These are phyloP conservation scores for Hibiscus mutabilis DNA, from an alignment of 345 rosid species.

Conservation along the genomic window DNA sequence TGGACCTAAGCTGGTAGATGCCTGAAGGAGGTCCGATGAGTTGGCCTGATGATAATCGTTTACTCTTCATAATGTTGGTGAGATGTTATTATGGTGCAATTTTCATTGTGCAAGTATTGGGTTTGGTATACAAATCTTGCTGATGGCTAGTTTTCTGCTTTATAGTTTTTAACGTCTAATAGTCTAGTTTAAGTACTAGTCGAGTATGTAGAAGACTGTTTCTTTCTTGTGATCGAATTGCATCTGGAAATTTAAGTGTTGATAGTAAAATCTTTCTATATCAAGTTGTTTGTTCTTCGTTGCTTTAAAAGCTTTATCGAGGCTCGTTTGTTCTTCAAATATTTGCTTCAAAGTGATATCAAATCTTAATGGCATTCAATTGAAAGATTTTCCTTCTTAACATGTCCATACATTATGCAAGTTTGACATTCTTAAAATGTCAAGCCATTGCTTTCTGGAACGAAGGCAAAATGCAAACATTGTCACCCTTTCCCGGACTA, in stretches of 20 bases:
- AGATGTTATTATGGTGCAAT: neutral
- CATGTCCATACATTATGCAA: neutral
- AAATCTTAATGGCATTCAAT: neutral
- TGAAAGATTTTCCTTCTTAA: neutral
- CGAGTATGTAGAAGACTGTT: conserved; percentile 6
- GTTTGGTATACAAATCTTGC: conserved; percentile 14
- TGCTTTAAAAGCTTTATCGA: neutral
- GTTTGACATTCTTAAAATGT: no score
- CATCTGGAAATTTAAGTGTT: conserved; percentile 10
- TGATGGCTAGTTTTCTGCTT: neutral
- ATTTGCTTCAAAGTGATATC: neutral
- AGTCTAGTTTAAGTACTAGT: neutral
- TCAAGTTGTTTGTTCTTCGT: neutral
- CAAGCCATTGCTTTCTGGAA: neutral
- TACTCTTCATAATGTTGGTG: conserved; percentile 1
- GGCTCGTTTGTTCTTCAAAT: neutral
- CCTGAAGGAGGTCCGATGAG: neutral
- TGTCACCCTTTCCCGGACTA: neutral
- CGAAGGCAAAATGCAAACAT: neutral
- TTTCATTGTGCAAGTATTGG: neutral
- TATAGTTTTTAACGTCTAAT: conserved; percentile 4
- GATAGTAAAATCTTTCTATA: conserved; percentile 7
- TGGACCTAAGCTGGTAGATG: neutral
- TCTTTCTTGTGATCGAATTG: neutral
- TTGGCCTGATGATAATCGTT: neutral